phyloP scores from a whole-genome alignment of 768 basidiomycete genomes.

The Psilocybe cubensis region DNA sequence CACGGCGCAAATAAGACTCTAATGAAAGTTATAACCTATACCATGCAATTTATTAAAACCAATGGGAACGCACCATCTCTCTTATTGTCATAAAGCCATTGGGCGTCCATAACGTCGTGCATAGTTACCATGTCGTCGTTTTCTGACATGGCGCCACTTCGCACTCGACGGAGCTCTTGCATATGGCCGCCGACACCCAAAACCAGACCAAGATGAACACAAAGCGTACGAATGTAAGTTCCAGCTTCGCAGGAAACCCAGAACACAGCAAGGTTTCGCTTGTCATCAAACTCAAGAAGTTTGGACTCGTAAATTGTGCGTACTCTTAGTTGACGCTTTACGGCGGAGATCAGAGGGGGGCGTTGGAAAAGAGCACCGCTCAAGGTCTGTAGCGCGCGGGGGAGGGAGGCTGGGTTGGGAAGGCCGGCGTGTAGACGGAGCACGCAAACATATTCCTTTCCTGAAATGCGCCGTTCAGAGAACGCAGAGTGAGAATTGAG shows the following conservation, averaged over 20 bases:
- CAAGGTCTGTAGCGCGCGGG: slow-evolving; percentile 93
- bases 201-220: slow-evolving; percentile 93
- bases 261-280: slow-evolving; percentile 95
- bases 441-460: slow-evolving; percentile 98
- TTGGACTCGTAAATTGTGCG: slow-evolving; percentile 97
- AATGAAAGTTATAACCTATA: neutral
- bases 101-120: slow-evolving; percentile 99
- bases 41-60: neutral
- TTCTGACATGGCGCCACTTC: slow-evolving; percentile 96
- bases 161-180: slow-evolving; percentile 95
- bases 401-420: slow-evolving; percentile 81
- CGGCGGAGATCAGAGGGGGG: slow-evolving; percentile 97
- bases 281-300: slow-evolving; percentile 95
- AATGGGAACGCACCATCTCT: slow-evolving; percentile 73
- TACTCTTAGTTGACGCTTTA: slow-evolving; percentile 96
- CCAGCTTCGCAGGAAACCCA: slow-evolving; percentile 99
- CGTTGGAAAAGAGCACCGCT: slow-evolving; percentile 99
- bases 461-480: slow-evolving; percentile 37
- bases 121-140: slow-evolving; percentile 99
- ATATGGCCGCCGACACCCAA: slow-evolving; percentile 99
- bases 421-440: slow-evolving; percentile 88
- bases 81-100: slow-evolving; percentile 98
- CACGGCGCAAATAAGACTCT: slow-evolving; percentile 97
- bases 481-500: neutral
- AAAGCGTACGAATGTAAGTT: slow-evolving; percentile 94